phyloP scores from a whole-genome alignment of 192 early-diverging fungal species.

The Podila minutissima region DNA sequence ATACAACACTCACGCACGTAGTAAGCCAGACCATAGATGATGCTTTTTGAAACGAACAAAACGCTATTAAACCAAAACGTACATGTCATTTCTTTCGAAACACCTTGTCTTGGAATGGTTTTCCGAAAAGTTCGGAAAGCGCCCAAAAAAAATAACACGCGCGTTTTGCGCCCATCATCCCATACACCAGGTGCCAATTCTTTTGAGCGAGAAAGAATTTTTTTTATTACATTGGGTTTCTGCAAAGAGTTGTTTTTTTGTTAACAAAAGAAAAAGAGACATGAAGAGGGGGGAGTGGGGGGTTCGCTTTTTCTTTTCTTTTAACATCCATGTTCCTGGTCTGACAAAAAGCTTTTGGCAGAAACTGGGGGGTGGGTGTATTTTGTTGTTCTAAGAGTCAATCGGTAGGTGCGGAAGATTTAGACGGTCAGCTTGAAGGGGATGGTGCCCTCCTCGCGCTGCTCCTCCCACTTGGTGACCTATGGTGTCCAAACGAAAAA shows the following conservation, averaged over 20 bases:
- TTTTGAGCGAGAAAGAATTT: not conserved
- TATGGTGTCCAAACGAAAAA: not conserved
- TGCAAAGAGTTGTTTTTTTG: not conserved
- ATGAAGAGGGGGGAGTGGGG: not conserved
- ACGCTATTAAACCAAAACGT: not conserved
- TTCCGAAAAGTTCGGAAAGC: not conserved
- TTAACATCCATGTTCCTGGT: not conserved
- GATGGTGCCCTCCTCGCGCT: constrained; percentile 7
- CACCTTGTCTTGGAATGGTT: not conserved
- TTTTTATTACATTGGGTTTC: not conserved
- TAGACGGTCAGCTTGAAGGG: constrained; percentile 8
- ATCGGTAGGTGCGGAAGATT: not conserved
- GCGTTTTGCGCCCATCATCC: no score
- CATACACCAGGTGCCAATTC: not conserved
- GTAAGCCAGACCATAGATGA: not conserved
- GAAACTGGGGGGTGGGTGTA: no score
- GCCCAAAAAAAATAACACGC: not conserved
- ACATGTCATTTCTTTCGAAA: not conserved
- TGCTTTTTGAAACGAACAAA: not conserved
- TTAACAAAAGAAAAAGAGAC: not conserved
- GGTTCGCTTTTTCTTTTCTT: not conserved
- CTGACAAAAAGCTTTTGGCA: not conserved
- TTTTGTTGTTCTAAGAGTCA: no score
- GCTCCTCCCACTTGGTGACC: constrained; percentile 10
- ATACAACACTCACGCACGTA: no score